Evolutionary conservation across 1,284 basidiomycete species (phyloP).

Genomic region (Meripilus lineatus): DNA sequence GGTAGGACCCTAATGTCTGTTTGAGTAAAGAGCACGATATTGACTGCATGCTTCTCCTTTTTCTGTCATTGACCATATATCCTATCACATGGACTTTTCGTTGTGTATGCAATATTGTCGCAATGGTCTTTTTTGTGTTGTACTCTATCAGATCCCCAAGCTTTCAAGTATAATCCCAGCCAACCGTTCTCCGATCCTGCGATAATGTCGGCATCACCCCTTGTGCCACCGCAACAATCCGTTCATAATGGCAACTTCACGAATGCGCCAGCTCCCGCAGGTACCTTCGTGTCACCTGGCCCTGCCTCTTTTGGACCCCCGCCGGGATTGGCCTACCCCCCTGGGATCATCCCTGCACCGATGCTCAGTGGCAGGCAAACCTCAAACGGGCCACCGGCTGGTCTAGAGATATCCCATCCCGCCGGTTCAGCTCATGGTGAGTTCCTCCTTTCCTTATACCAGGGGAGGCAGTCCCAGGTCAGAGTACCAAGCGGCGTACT

Average conservation of each 20-base stretch:
- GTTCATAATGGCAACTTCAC: conserved; percentile 11
- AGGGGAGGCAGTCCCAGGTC: conserved; percentile 71
- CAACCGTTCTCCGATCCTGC: conserved; percentile 71
- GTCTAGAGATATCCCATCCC: conserved; percentile 27
- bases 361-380: conserved; percentile 7
- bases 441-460: conserved; percentile 41
- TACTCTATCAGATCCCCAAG: conserved; percentile 23
- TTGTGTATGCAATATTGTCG: conserved; percentile 14
- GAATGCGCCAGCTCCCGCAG: conserved; percentile 22
- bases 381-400: conserved; percentile 9
- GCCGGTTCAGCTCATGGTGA: conserved; percentile 57
- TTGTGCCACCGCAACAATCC: conserved; percentile 17
- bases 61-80: too few species aligned
- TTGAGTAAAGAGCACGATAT: conserved; percentile 29
- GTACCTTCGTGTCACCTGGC: conserved; percentile 17
- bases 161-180: conserved; percentile 32
- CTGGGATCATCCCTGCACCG: conserved; percentile 29
- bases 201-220: conserved; percentile 69
- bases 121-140: conserved; percentile 16
- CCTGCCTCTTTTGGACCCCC: conserved; percentile 44
- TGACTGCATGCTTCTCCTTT: conserved; percentile 26
- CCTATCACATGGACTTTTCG: too few species aligned
- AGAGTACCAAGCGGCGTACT: conserved; percentile 78
- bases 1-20: conserved; percentile 48
- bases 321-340: conserved; percentile 52